A percentile compares a stretch with the other conserved stretches of the same genome.
phyloP scores from a whole-genome alignment of 2,329 filamentous ascomycete genomes.

The Aspergillus sp. region DNA sequence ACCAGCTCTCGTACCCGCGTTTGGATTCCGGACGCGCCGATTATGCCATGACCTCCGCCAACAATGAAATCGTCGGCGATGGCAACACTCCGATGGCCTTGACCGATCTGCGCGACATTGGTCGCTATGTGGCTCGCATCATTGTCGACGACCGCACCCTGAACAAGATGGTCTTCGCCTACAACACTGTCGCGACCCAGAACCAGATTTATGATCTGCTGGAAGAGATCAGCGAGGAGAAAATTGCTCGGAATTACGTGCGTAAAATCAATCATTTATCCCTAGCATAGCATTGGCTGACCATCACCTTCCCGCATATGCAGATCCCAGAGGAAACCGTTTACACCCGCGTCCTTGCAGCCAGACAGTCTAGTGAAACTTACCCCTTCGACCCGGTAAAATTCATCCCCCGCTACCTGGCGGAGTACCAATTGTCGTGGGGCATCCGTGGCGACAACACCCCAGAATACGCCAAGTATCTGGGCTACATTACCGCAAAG shows the following conservation, averaged over 20 bases:
- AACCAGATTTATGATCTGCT: conserved; percentile 48
- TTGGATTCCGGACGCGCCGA: conserved; percentile 48
- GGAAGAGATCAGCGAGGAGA: conserved; percentile 51
- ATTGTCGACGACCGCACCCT: conserved; percentile 53
- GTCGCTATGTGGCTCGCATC: conserved; percentile 51
- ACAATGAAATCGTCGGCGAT: conserved; percentile 43
- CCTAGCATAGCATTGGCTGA: conserved; percentile 11
- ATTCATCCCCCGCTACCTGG: conserved; percentile 33
- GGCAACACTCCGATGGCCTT: conserved; percentile 45
- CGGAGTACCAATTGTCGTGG: conserved; percentile 48
- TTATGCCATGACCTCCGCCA: conserved; percentile 37
- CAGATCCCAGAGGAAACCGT: conserved; percentile 35
- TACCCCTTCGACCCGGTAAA: conserved; percentile 37
- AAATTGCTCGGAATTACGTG: conserved; percentile 40
- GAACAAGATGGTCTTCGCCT: conserved; percentile 52
- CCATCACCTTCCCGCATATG: neutral
- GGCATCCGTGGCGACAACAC: conserved; percentile 54
- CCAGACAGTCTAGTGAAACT: conserved; percentile 33
- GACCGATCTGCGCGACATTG: conserved; percentile 54
- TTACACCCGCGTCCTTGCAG: conserved; percentile 31
- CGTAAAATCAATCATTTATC: conserved; percentile 11
- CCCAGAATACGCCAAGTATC: conserved; percentile 51
- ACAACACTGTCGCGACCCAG: conserved; percentile 46
- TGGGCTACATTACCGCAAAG: conserved; percentile 53
- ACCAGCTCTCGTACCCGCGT: conserved; percentile 47